Evolutionary conservation across 2,329 filamentous ascomycete species (phyloP).

Genomic region (Stylonectria norvegica): DNA sequence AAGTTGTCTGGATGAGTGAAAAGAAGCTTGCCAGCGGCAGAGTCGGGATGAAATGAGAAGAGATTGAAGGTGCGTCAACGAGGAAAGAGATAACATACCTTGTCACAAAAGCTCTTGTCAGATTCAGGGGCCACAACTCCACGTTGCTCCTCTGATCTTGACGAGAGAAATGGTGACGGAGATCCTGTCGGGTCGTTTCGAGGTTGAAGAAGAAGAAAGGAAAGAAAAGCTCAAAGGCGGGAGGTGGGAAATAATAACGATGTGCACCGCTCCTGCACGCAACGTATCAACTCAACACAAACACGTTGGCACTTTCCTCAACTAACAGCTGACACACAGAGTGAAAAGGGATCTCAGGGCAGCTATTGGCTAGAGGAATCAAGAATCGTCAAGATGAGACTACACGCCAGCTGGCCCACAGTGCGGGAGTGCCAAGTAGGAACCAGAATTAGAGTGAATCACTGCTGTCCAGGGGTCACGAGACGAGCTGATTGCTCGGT

Average conservation of each 20-base stretch:
- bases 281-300: no score
- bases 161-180: neutral
- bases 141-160: slow-evolving; percentile 12
- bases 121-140: slow-evolving; percentile 12
- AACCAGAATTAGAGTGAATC: neutral
- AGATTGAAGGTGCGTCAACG: no score
- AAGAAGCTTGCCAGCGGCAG: neutral
- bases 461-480: neutral
- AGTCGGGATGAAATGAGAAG: neutral
- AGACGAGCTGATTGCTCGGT: neutral
- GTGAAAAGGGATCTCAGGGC: no score
- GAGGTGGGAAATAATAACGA: no score
- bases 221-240: slow-evolving; percentile 1
- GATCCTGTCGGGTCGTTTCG: no score
- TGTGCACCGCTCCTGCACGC: no score
- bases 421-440: neutral
- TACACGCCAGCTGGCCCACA: neutral
- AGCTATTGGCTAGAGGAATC: neutral
- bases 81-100: slow-evolving; percentile 7
- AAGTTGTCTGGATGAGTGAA: no score
- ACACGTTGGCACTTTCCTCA: no score
- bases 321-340: no score
- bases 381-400: slow-evolving; percentile 1
- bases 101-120: slow-evolving; percentile 1
- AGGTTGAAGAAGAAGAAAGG: slow-evolving; percentile 6